Base-by-base conservation (phyloP, 1,284 basidiomycete species). In the Ceratobasidium papillatum region DNA sequence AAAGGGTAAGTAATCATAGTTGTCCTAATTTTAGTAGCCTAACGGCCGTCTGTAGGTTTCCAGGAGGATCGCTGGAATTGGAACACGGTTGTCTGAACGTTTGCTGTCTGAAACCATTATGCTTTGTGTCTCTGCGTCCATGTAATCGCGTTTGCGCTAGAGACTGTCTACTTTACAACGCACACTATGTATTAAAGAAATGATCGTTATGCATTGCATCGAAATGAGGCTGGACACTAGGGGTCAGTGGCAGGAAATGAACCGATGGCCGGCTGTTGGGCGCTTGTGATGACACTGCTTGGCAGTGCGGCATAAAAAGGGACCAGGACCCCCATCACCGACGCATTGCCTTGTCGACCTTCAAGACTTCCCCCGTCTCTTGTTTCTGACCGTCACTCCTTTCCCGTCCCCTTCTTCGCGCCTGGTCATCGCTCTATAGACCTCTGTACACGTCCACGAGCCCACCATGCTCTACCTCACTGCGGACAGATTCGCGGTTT, bases 31-130 rank as follows among this genome's bases (percentile, higher is more conserved):
- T 49, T 38, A 30, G 43, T 25, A 11, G 27, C 30, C 56, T 74
- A 19, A 59, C 34, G 30, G 12, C 25, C 30, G 25, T 11, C 9
- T 0, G 89, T 87, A 77, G 97, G 96, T 1, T 97, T 95, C 84
- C 84, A 92, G 61, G 96, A 98, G 76, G 94, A 90, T 22, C 85
- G 96, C 78, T 92, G 93, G 94, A 85, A 78, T 78, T 94, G 89
- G 92, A 93, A 93, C 79, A 83, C 84, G 9, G 27, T 81, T 7
- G 87, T 93, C 14, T 72, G 58, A 72, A 47, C 58, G 30, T 32
- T 72, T 59, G 34, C 34, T 41, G 38, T 51, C 45, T n/a, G 43
- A 30, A 49, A 43, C 30, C 59, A 43, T 22, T 74, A 25, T 47
- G 22, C 25, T 43, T 63, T 54, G 38, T 52, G 30, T 75, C 75